Evolutionary conservation across 805 yeast genomes (phyloP), one percentile per base, ranked within the genome.

Genomic region (Jamesozyma spencerorum): DNA sequence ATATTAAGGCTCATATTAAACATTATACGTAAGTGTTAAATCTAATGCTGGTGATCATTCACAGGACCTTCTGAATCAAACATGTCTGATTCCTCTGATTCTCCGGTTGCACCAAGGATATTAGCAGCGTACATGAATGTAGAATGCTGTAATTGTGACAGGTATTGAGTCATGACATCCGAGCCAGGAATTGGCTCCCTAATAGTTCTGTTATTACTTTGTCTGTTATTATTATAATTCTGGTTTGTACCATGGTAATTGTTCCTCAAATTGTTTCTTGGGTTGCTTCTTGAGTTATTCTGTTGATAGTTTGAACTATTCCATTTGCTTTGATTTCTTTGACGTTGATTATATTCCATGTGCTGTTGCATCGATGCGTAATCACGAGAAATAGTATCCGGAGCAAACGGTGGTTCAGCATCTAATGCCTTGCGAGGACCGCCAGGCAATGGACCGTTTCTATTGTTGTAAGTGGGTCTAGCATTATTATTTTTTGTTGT

Each of bases 151-250:
- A 80, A 66, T 55, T 77, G 82, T n/a, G 85, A 83, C 49, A 81
- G 65, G 54, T 81, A 81, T 53, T 81, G 86, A 0, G 85, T 81
- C 85, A 81, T 79, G 11, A 81, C 85, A 49, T 78, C 82, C 0
- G 84, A 77, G 2, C 87, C 86, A 5, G 80, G 69, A 10, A 67
- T 60, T 10, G 26, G 6, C 6, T 60, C 50, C 39, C 46, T 46
- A 3, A 40, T 34, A 26, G 42, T 42, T 29, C 41, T 41, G 3
- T 39, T 28, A n/a, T 22, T 40, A 10, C 31, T 12, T 1, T 30
- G 18, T 8, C 35, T 35, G n/a, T 37, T 40, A 10, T 35, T 37
- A 10, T 40, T 20, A 30, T 38, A 27, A 30, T 54, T 18, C 18
- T n/a, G 12, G 18, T 36, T 35, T 5, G 18, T 32, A 3, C 10